Base-by-base conservation (phyloP, 495 filamentous ascomycete species). In the Immersiella caudata region DNA sequence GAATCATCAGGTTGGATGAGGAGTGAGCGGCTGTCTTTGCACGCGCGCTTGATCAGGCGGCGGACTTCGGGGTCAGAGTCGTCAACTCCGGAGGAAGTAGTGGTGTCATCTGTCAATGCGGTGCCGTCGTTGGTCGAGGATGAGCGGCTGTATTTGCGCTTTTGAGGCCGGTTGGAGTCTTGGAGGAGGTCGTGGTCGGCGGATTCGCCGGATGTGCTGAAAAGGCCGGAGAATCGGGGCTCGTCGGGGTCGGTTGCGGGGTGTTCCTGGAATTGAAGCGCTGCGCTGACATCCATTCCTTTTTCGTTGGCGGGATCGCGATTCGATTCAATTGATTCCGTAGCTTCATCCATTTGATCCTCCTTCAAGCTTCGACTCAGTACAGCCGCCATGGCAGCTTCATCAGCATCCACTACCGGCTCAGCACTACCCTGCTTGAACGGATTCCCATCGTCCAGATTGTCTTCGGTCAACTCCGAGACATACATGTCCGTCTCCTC, bases 1-100 rank as follows among this genome's bases (percentile, higher is more conserved):
- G 33, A 26, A 20, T 60, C 57, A n/a, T n/a, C 57, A 1, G 57
- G 57, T 25, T 60, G 6, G 25, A 60, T 33, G 18, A 60, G 26
- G 20, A 60, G 57, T 56, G 40, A 46, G 9, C 40, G 40, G 11
- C 40, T 18, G 40, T 46, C 40, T 46, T 46, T 46, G 40, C 40
- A 12, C 9, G 40, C 40, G 2, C 40, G 40, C 40, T 46, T 46
- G 40, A 46, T 46, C 5, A 46, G 40, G 40, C 40, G 40, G 40
- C 40, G 40, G 11, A 46, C 40, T 46, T 46, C 40, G 40, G 40
- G 40, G 40, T 46, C 40, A 12, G 40, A 46, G 40, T 46, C 40
- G 40, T 46, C 40, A 12, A 46, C 40, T 46, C 14, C 40, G 5
- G 40, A 46, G 40, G 40, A 46, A 18, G 40, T n/a, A n/a, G n/a